A percentile compares a stretch with the other conserved stretches of the same genome.
Evolutionary conservation across 208 protist genomes (phyloP).

Genomic region (Crithidia sp.): DNA sequence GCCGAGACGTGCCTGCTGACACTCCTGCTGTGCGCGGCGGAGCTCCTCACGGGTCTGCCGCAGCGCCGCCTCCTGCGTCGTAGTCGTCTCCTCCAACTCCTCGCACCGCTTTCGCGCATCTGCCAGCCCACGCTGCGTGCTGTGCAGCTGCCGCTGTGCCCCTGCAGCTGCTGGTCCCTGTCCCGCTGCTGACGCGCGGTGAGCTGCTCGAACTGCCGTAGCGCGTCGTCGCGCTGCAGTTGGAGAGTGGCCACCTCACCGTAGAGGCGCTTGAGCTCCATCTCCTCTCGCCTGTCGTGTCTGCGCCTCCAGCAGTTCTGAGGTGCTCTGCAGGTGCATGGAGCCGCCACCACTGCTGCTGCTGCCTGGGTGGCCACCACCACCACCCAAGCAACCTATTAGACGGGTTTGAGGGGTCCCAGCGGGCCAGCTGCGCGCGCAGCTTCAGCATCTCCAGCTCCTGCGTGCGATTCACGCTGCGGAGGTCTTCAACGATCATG

Average conservation of each 20-base stretch:
- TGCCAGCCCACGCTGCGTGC: slow-evolving; percentile 33
- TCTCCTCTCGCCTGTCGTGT: slow-evolving; percentile 67
- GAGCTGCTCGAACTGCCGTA: slow-evolving; percentile 76
- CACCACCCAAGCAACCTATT: background rate
- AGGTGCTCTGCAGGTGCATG: slow-evolving; percentile 35
- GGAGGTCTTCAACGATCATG: slow-evolving; percentile 65
- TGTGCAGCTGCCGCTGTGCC: slow-evolving; percentile 38
- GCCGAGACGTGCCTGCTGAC: slow-evolving; percentile 24
- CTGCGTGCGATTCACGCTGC: slow-evolving; percentile 54
- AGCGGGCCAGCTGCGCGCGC: slow-evolving; percentile 70
- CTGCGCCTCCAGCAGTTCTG: slow-evolving; percentile 74
- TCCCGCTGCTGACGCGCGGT: slow-evolving; percentile 53
- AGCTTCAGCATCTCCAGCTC: slow-evolving; percentile 75
- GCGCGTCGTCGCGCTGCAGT: slow-evolving; percentile 72
- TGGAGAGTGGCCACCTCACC: slow-evolving; percentile 62
- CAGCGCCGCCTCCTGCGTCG: slow-evolving; percentile 21
- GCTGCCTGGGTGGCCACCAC: background rate
- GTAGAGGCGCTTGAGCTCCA: slow-evolving; percentile 81
- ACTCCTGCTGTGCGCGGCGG: slow-evolving; percentile 29
- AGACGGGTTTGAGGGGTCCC: slow-evolving; percentile 39
- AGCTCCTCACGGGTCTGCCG: slow-evolving; percentile 33
- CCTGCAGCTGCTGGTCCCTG: slow-evolving; percentile 43
- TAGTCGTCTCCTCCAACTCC: slow-evolving; percentile 28
- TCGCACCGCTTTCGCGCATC: slow-evolving; percentile 29
- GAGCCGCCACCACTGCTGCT: slow-evolving; percentile 10